Evolutionary conservation across 163 green algal genomes (phyloP), one percentile per base, ranked within the genome.

Genomic region (Coccomyxa subellipsoidea): DNA sequence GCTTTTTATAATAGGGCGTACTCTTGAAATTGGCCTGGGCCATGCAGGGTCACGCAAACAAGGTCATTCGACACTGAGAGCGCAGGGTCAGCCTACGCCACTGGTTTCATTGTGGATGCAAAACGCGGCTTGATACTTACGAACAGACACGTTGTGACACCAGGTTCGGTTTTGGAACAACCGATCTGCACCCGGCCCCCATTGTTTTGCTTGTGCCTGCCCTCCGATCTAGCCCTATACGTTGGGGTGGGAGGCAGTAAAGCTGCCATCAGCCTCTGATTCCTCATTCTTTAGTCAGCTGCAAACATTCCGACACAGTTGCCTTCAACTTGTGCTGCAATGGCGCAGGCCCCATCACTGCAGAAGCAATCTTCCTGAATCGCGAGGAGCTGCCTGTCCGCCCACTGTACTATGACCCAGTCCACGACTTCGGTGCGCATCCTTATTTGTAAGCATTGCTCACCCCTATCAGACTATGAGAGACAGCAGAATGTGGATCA

Each of bases 341-440:
- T 32, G 31, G 31, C 38, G 12, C 89, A 95, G 94, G 94, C 15
- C 95, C 95, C 5, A 92, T 96, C 34, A 91, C 95, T 37, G 94
- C 94, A 1, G 95, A 98, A 84, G 94, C 95, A 54, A 92, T 98
- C 59, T 98, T 98, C 75, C 83, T 96, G n/a, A 97, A 98, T 80
- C 89, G 93, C 0, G 95, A 98, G 85, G 95, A 98, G 86, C 84
- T 98, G 27, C 87, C 91, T 0, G 90, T 98, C 25, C 84, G 89
- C 8, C 90, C 93, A 0, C 34, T 98, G 23, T 98, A 97, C 86
- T 91, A 93, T 75, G 95, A 98, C 82, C 95, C 95, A 18, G 90
- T 98, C 29, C 95, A 98, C 83, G 95, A 98, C 85, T 98, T 98
- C 88, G 95, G 87, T 38, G 70, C 31, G 34, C 25, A 8, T 75